These are phyloP conservation scores for Hymenochaete sp. DNA, from an alignment of 1,284 basidiomycete species.

Conservation along the genomic window DNA sequence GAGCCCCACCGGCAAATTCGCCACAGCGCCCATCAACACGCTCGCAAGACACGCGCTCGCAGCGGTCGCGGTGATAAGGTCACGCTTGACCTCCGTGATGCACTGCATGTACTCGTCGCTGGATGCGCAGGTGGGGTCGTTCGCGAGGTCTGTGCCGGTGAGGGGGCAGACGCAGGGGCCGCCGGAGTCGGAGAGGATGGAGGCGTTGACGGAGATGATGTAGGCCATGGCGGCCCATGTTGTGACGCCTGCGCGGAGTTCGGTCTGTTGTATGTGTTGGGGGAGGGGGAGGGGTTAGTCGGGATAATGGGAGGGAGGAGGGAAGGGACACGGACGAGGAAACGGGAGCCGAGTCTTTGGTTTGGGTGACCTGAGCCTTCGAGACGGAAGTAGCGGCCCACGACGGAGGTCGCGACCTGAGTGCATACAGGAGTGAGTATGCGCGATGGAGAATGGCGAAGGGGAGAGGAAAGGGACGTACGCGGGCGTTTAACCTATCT, in stretches of 20 bases:
- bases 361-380: conserved; percentile 75
- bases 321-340: conserved; percentile 42
- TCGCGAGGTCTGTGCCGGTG: conserved; percentile 16
- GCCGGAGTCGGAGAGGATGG: conserved; percentile 68
- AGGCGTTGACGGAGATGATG: conserved; percentile 77
- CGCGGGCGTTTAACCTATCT: conserved; percentile 8
- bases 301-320: background rate
- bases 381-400: conserved; percentile 78
- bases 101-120: conserved; percentile 61
- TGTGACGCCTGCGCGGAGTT: conserved; percentile 74
- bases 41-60: conserved; percentile 70
- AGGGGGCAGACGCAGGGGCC: conserved; percentile 73
- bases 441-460: background rate
- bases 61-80: conserved; percentile 73
- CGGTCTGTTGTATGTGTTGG: conserved; percentile 41
- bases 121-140: conserved; percentile 32
- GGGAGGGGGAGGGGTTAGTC: background rate
- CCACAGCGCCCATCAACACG: conserved; percentile 75
- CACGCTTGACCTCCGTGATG: conserved; percentile 56
- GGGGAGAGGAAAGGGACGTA: background rate
- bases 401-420: conserved; percentile 60
- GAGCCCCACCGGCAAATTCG: conserved; percentile 79
- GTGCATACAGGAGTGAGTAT: background rate
- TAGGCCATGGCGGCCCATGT: conserved; percentile 75
- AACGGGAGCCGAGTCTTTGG: conserved; percentile 69